Conservation (phyloP, 139 green algal genomes). For the Trebouxia sp. region DNA sequence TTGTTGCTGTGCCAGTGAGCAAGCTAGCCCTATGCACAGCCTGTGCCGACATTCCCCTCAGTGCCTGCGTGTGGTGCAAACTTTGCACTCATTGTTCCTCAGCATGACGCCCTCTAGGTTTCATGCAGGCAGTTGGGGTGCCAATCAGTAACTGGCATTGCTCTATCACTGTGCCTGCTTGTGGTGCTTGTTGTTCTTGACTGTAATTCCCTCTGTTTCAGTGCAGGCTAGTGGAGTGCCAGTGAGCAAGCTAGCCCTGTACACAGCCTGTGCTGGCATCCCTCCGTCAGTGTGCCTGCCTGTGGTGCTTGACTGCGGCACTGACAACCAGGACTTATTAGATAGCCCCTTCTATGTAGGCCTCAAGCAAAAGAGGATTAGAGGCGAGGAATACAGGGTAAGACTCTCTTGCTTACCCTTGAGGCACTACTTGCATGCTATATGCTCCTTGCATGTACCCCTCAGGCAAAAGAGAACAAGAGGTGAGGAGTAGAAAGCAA, state of each 20-base stretch:
- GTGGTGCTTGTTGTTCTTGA: too few relatives aligned
- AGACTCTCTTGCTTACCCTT: too few relatives aligned
- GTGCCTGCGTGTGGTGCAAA: too few relatives aligned
- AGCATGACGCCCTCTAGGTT: background rate
- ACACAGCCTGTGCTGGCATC: conserved; percentile 81
- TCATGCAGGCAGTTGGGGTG: too few relatives aligned
- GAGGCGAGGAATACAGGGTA: conserved; percentile 67
- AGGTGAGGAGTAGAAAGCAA: conserved; percentile 68
- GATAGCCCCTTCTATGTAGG: conserved; percentile 63
- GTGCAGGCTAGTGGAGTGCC: conserved; percentile 63
- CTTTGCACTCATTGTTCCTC: too few relatives aligned
- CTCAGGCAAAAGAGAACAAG: conserved; percentile 54
- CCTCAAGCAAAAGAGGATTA: conserved; percentile 53
- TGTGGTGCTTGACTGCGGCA: conserved; percentile 72
- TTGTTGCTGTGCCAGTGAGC: background rate
- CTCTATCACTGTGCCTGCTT: too few relatives aligned
- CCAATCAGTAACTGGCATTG: too few relatives aligned
- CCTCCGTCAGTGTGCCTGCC: conserved; percentile 78
- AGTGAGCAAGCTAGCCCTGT: conserved; percentile 69
- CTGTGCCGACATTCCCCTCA: background rate
- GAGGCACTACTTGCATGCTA: too few relatives aligned
- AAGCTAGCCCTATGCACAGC: background rate
- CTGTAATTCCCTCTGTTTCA: too few relatives aligned
- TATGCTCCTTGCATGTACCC: conserved; percentile 62
- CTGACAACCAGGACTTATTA: conserved; percentile 69